These are phyloP conservation scores for Calonectria crousiana DNA, from an alignment of 2,329 filamentous ascomycete species.

Conservation along the genomic window DNA sequence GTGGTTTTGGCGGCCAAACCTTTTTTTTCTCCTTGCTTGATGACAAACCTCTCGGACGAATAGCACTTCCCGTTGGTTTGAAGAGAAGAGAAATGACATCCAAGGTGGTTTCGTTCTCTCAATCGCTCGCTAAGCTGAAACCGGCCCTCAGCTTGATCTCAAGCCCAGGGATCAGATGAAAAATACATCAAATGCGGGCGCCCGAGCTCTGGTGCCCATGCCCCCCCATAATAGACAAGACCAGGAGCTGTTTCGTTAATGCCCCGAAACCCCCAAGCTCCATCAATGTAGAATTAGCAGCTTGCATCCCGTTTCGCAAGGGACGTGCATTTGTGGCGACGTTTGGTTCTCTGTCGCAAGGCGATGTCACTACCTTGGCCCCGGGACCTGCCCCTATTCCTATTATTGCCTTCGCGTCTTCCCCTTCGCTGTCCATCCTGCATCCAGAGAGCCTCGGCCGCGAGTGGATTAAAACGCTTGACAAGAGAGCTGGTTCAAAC, in stretches of 20 bases:
- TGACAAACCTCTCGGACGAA: neutral
- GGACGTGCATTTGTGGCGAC: conserved; percentile 18
- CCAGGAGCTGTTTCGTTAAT: conserved; percentile 24
- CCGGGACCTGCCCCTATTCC: conserved; percentile 35
- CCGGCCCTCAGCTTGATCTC: conserved; percentile 18
- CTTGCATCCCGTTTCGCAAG: conserved; percentile 13
- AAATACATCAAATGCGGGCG: conserved; percentile 1
- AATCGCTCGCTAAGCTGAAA: conserved; percentile 16
- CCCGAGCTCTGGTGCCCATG: conserved; percentile 1
- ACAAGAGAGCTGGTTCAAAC: conserved; percentile 29
- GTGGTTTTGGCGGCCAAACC: neutral
- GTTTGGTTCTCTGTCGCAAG: conserved; percentile 26
- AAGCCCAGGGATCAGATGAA: conserved; percentile 19
- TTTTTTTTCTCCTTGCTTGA: neutral
- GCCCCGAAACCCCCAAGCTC: conserved; percentile 15
- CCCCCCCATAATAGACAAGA: neutral
- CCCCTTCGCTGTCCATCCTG: conserved; percentile 9
- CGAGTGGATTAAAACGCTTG: conserved; percentile 35
- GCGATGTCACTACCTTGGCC: conserved; percentile 36
- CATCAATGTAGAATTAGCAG: conserved; percentile 16
- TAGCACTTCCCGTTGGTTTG: neutral
- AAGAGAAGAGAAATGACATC: neutral
- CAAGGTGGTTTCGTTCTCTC: neutral
- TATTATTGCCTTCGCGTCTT: neutral
- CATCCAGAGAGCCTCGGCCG: conserved; percentile 26